Conservation (phyloP, 2,329 filamentous ascomycete genomes). For the Bipolaris zeicola region DNA sequence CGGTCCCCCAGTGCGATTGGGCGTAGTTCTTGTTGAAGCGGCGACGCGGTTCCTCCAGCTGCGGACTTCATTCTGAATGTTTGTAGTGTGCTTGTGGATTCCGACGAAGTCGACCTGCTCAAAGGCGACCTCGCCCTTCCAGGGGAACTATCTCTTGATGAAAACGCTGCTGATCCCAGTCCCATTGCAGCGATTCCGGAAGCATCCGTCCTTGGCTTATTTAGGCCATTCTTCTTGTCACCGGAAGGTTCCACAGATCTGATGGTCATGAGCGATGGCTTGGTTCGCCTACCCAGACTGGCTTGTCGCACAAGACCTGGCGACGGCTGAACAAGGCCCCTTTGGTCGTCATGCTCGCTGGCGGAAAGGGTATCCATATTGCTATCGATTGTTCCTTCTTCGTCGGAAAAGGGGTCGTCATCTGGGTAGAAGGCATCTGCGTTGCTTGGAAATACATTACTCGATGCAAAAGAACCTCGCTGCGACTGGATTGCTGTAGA, state of each 20-base stretch:
- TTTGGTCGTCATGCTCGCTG: slow-evolving; percentile 43
- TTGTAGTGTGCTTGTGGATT: slow-evolving; percentile 40
- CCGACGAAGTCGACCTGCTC: slow-evolving; percentile 41
- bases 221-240: slow-evolving; percentile 25
- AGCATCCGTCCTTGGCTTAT: slow-evolving; percentile 27
- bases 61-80: slow-evolving; percentile 23
- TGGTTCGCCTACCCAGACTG: slow-evolving; percentile 55
- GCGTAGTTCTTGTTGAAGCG: slow-evolving; percentile 35
- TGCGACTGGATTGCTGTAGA: slow-evolving; percentile 50
- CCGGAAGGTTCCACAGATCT: slow-evolving; percentile 49
- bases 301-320: slow-evolving; percentile 50
- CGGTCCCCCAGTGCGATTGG: slow-evolving; percentile 48
- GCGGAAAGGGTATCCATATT: slow-evolving; percentile 40
- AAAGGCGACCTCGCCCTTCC: slow-evolving; percentile 32
- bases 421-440: slow-evolving; percentile 50
- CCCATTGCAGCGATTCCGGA: slow-evolving; percentile 26
- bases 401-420: slow-evolving; percentile 44
- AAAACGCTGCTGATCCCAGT: slow-evolving; percentile 32
- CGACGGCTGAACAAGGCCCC: slow-evolving; percentile 45
- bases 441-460: slow-evolving; percentile 54
- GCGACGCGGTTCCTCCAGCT: slow-evolving; percentile 26
- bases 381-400: slow-evolving; percentile 46
- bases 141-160: slow-evolving; percentile 33
- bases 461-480: slow-evolving; percentile 55
- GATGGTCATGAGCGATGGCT: slow-evolving; percentile 56